A percentile compares a stretch with the other conserved stretches of the same genome.
Evolutionary conservation across 768 basidiomycete species (phyloP).

Genomic region (Mycena floridula): DNA sequence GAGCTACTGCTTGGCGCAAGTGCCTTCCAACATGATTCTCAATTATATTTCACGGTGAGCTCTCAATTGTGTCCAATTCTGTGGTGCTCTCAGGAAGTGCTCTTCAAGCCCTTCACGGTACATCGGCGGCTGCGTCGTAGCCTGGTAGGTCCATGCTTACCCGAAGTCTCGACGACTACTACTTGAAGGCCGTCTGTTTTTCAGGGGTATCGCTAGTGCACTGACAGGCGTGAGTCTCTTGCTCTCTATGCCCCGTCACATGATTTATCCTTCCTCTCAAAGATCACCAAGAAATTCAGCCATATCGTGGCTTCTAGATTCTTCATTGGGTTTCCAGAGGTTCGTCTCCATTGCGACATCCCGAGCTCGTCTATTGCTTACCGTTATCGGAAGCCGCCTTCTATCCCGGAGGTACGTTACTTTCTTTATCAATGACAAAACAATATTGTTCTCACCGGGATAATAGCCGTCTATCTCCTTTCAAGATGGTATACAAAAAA

Average conservation of each 20-base stretch:
- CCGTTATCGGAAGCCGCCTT: slow-evolving; percentile 50
- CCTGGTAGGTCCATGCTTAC: too few species aligned
- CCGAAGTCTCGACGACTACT: too few species aligned
- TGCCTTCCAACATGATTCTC: slow-evolving; percentile 63
- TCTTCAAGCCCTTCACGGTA: slow-evolving; percentile 51
- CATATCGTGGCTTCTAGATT: slow-evolving; percentile 53
- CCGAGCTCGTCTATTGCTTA: neutral
- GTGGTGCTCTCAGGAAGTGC: neutral
- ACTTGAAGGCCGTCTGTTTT: too few species aligned
- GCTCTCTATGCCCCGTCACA: too few species aligned
- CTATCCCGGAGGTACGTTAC: slow-evolving; percentile 49
- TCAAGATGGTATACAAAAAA: too few species aligned
- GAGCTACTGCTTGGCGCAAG: slow-evolving; percentile 57
- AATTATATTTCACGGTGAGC: slow-evolving; percentile 48
- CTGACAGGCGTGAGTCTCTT: slow-evolving; percentile 61
- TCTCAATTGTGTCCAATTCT: neutral
- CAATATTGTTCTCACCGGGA: too few species aligned
- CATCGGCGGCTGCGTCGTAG: slow-evolving; percentile 51
- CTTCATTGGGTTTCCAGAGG: slow-evolving; percentile 60
- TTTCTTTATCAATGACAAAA: slow-evolving; percentile 3
- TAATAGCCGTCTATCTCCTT: too few species aligned
- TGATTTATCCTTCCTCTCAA: neutral
- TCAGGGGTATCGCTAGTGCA: slow-evolving; percentile 60
- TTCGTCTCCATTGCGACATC: too few species aligned
- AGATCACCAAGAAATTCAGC: slow-evolving; percentile 49